These are phyloP conservation scores for Phaffia rhodozyma DNA, from an alignment of 1,284 basidiomycete genomes.

Conservation along the genomic window DNA sequence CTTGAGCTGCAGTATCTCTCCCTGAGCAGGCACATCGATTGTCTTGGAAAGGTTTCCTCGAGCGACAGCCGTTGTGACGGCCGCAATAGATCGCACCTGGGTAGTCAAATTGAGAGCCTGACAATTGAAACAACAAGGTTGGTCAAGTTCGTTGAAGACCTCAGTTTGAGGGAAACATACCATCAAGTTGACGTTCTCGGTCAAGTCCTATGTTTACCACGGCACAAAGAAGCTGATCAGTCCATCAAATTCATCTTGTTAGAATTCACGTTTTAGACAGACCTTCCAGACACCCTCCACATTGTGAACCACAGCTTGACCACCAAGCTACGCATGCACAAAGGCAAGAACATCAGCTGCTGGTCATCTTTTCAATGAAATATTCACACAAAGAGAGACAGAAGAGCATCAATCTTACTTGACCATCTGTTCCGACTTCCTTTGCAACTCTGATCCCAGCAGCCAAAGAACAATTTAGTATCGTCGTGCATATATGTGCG, in stretches of 20 bases:
- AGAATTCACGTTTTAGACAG: too few relatives aligned
- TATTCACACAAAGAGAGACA: slow-evolving; percentile 31
- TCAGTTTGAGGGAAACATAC: not conserved
- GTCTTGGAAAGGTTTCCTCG: slow-evolving; percentile 79
- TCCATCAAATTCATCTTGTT: too few relatives aligned
- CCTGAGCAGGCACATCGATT: slow-evolving; percentile 75
- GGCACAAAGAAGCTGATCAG: too few relatives aligned
- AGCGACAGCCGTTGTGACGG: slow-evolving; percentile 79
- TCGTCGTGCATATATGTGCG: too few relatives aligned
- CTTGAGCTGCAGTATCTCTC: slow-evolving; percentile 71
- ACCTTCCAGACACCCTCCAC: slow-evolving; percentile 95
- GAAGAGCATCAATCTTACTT: slow-evolving; percentile 21
- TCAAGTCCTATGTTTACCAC: slow-evolving; percentile 49
- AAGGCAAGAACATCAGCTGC: not conserved
- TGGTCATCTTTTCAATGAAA: slow-evolving; percentile 29
- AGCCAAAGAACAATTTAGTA: not conserved
- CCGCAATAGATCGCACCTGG: slow-evolving; percentile 76
- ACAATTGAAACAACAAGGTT: not conserved
- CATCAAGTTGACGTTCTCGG: slow-evolving; percentile 75
- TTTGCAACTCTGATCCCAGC: slow-evolving; percentile 49
- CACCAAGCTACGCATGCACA: slow-evolving; percentile 53
- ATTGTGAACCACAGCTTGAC: slow-evolving; percentile 91
- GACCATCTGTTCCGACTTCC: slow-evolving; percentile 85
- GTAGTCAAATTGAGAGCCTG: slow-evolving; percentile 57
- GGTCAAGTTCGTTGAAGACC: not conserved